These are phyloP conservation scores for Pseudohyphozyma bogoriensis DNA, from an alignment of 768 basidiomycete species.

Conservation along the genomic window DNA sequence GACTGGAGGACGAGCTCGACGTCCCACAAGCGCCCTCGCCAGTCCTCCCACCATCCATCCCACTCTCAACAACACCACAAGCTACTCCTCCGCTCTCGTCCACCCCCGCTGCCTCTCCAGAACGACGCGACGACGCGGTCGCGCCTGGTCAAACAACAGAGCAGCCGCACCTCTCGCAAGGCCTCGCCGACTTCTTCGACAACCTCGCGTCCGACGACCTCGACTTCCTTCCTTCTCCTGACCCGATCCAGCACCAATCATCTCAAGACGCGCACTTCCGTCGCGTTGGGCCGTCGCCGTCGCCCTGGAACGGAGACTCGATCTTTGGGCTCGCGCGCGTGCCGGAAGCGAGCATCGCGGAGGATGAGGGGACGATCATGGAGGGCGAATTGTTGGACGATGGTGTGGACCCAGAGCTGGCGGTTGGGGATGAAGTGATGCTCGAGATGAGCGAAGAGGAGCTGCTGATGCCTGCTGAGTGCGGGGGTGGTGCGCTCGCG, in stretches of 20 bases:
- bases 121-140: too few relatives aligned
- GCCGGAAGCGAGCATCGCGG: background rate
- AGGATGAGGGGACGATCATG: slow-evolving; percentile 19
- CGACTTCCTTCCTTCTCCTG: background rate
- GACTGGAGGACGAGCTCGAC: too few relatives aligned
- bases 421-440: background rate
- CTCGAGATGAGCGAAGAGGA: background rate
- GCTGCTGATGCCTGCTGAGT: background rate
- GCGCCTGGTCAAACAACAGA: background rate
- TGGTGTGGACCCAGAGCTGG: background rate
- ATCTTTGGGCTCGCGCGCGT: background rate
- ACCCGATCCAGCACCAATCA: background rate
- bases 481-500: background rate
- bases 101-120: too few relatives aligned
- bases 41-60: too few relatives aligned
- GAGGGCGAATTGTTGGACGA: background rate
- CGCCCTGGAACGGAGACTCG: background rate
- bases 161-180: background rate
- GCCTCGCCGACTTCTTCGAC: background rate
- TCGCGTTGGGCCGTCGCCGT: background rate
- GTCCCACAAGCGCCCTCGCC: too few relatives aligned
- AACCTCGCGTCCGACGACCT: background rate
- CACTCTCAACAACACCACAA: too few relatives aligned
- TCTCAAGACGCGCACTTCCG: background rate
- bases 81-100: too few relatives aligned